Evolutionary conservation across 2,329 filamentous ascomycete genomes (phyloP).

Genomic region (Pleurostoma richardsiae): DNA sequence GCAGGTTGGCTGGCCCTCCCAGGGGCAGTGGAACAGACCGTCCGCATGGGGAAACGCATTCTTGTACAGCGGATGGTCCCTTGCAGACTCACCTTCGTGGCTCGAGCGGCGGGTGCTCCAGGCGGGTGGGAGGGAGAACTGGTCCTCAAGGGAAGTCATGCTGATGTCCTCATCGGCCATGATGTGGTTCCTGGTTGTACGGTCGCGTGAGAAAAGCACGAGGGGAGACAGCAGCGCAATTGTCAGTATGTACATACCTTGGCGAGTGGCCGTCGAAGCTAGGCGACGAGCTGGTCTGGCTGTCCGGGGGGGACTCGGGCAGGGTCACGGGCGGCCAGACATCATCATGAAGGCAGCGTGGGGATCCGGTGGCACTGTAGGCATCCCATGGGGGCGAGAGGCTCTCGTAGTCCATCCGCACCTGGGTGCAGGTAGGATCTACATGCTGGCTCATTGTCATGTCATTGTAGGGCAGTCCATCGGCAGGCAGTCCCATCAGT

Average conservation of each 20-base stretch:
- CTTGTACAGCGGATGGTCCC: conserved; percentile 68
- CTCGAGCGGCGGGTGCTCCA: conserved; percentile 41
- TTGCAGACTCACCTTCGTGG: conserved; percentile 51
- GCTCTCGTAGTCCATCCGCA: conserved; percentile 49
- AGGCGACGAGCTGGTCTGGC: conserved; percentile 44
- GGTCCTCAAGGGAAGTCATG: conserved; percentile 25
- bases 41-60: conserved; percentile 59
- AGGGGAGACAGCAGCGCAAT: conserved; percentile 12
- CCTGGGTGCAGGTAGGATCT: conserved; percentile 43
- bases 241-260: conserved; percentile 37
- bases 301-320: conserved; percentile 36
- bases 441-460: conserved; percentile 44
- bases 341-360: conserved; percentile 47
- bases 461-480: conserved; percentile 38
- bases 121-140: conserved; percentile 31
- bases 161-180: conserved; percentile 31
- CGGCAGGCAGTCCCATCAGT: conserved; percentile 37
- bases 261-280: conserved; percentile 45
- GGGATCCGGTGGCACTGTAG: conserved; percentile 43
- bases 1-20: conserved; percentile 66
- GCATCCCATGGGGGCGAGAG: conserved; percentile 49
- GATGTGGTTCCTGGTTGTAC: conserved; percentile 25
- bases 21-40: conserved; percentile 91
- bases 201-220: conserved; percentile 22
- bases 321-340: conserved; percentile 33